Conservation (phyloP, 2,329 filamentous ascomycete species). For the Colletotrichum incanum region DNA sequence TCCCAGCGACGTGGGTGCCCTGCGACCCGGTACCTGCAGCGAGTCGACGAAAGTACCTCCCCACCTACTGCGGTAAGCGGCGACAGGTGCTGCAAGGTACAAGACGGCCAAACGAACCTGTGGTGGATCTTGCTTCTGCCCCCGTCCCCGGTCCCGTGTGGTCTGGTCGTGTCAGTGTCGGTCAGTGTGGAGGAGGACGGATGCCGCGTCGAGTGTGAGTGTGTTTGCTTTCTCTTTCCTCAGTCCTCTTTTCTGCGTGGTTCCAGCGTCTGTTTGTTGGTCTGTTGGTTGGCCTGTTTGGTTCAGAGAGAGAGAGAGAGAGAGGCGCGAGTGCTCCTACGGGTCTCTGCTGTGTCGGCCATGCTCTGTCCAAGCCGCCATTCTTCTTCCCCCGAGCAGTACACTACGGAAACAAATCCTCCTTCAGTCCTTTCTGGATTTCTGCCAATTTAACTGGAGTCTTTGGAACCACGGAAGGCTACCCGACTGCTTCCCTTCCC, state of each 20-base stretch:
- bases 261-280: background rate
- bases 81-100: slow-evolving; percentile 33
- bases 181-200: background rate
- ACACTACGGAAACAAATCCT: background rate
- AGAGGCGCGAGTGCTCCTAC: too few relatives aligned
- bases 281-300: background rate
- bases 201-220: background rate
- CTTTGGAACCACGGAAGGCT: background rate
- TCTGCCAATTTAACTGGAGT: background rate
- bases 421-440: background rate
- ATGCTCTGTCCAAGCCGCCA: background rate
- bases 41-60: slow-evolving; percentile 8
- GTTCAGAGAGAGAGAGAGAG: background rate
- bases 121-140: slow-evolving; percentile 20
- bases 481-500: background rate
- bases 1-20: background rate
- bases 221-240: background rate
- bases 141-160: background rate
- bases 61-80: slow-evolving; percentile 13
- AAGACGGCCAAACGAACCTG: slow-evolving; percentile 31
- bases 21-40: slow-evolving; percentile 12
- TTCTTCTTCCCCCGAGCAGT: background rate
- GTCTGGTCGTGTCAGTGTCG: background rate
- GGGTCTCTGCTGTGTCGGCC: background rate
- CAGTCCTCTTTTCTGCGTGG: background rate